Evolutionary conservation across 768 basidiomycete genomes (phyloP).

Genomic region (Rhodotorula paludigena): DNA sequence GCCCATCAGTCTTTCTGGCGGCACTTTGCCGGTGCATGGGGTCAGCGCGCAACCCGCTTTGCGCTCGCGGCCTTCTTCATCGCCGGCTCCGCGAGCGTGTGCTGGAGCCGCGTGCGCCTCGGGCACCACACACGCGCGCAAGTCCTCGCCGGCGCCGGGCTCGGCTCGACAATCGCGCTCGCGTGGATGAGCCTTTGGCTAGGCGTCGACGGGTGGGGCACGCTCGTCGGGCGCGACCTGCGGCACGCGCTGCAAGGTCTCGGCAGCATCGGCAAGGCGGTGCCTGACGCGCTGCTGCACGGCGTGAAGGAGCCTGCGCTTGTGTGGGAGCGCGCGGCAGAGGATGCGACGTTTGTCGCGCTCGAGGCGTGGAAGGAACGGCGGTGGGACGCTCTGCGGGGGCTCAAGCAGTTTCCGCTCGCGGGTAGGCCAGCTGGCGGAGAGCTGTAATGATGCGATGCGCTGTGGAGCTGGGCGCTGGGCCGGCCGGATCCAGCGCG

Average conservation of each 20-base stretch:
- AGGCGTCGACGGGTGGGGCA: slow-evolving; percentile 24
- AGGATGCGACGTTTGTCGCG: slow-evolving; percentile 20
- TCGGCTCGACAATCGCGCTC: slow-evolving; percentile 36
- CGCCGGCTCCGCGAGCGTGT: slow-evolving; percentile 27
- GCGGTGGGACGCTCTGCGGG: not conserved
- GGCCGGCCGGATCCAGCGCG: too few relatives aligned
- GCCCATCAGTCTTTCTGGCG: slow-evolving; percentile 12
- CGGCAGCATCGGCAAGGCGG: not conserved
- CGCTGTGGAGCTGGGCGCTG: too few relatives aligned
- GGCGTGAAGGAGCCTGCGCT: slow-evolving; percentile 27
- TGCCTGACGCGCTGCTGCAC: not conserved
- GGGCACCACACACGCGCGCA: slow-evolving; percentile 42
- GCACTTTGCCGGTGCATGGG: not conserved
- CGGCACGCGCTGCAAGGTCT: not conserved
- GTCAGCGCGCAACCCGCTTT: slow-evolving; percentile 16
- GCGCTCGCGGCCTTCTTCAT: slow-evolving; percentile 24
- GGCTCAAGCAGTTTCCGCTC: not conserved
- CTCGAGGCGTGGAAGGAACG: slow-evolving; percentile 28
- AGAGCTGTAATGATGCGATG: slow-evolving; percentile 7
- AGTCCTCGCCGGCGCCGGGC: slow-evolving; percentile 39
- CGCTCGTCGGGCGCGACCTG: slow-evolving; percentile 4
- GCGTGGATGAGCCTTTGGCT: slow-evolving; percentile 39
- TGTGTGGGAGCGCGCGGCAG: slow-evolving; percentile 31
- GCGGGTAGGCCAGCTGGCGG: not conserved
- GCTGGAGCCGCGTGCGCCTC: slow-evolving; percentile 41